phyloP scores from a whole-genome alignment of 2,329 filamentous ascomycete genomes.

The Lecanicillium sp. region DNA sequence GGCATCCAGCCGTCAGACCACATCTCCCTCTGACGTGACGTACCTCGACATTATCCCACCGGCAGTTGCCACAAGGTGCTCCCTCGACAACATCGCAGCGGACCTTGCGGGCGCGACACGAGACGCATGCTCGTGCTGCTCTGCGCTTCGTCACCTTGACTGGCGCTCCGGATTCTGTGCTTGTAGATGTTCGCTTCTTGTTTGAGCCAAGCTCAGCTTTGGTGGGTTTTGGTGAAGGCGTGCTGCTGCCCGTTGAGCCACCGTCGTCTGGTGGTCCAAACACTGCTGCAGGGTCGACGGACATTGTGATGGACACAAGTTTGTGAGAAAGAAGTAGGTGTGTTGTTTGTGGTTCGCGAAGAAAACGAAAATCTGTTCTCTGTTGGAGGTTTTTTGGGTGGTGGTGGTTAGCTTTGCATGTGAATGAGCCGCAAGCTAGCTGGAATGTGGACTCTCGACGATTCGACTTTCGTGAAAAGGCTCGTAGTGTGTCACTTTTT shows the following conservation, averaged over 20 bases:
- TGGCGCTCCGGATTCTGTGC: slow-evolving; percentile 17
- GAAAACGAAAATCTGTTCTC: not conserved
- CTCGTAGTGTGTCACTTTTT: too few species aligned
- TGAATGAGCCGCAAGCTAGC: too few species aligned
- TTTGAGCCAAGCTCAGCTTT: slow-evolving; percentile 15
- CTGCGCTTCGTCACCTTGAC: slow-evolving; percentile 62
- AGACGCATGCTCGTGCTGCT: slow-evolving; percentile 85
- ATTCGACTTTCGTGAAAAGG: too few species aligned
- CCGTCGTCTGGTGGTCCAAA: slow-evolving; percentile 6
- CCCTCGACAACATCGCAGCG: slow-evolving; percentile 89
- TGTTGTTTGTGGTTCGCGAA: not conserved
- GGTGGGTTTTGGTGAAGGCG: slow-evolving; percentile 18
- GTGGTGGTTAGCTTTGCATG: too few species aligned
- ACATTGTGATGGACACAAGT: too few species aligned
- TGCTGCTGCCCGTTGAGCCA: slow-evolving; percentile 18
- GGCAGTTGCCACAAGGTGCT: slow-evolving; percentile 80
- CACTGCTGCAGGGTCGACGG: too few species aligned
- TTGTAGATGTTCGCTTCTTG: slow-evolving; percentile 24
- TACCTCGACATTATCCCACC: slow-evolving; percentile 65
- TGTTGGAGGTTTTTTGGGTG: not conserved
- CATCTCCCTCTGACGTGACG: slow-evolving; percentile 12
- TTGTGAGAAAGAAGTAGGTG: not conserved
- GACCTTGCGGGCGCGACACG: slow-evolving; percentile 82
- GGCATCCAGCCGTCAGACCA: too few species aligned
- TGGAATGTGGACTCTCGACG: too few species aligned